phyloP scores from a whole-genome alignment of 495 filamentous ascomycete genomes.

The Xylaria bambusicola region DNA sequence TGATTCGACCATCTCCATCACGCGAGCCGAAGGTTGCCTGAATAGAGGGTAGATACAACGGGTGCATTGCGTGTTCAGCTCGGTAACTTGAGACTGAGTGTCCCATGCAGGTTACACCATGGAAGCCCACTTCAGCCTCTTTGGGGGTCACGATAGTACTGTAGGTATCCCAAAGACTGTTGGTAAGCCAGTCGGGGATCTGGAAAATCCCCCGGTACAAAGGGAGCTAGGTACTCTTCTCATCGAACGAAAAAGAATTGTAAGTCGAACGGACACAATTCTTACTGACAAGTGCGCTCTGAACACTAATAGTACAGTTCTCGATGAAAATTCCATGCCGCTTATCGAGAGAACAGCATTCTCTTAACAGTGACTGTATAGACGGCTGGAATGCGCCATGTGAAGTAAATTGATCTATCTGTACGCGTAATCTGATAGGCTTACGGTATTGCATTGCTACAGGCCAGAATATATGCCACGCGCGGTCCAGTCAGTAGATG shows the following conservation, averaged over 20 bases:
- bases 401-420: conserved; percentile 2
- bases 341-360: background rate
- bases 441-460: background rate
- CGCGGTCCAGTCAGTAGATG: background rate
- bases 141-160: conserved; percentile 4
- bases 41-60: conserved; percentile 9
- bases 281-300: background rate
- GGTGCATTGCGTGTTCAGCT: conserved; percentile 17
- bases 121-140: conserved; percentile 18
- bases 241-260: background rate
- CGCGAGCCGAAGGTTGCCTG: conserved; percentile 8
- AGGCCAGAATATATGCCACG: background rate
- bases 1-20: conserved; percentile 10
- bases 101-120: conserved; percentile 16
- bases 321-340: background rate
- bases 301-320: background rate
- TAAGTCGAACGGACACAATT: background rate
- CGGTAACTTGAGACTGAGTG: conserved; percentile 8
- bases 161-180: background rate
- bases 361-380: conserved; percentile 1
- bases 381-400: background rate
- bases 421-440: background rate
- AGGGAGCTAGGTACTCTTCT: background rate
- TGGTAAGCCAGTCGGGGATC: background rate
- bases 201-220: background rate